Conservation (phyloP, 345 rosid genomes). For the Citrus cavaleriei region DNA sequence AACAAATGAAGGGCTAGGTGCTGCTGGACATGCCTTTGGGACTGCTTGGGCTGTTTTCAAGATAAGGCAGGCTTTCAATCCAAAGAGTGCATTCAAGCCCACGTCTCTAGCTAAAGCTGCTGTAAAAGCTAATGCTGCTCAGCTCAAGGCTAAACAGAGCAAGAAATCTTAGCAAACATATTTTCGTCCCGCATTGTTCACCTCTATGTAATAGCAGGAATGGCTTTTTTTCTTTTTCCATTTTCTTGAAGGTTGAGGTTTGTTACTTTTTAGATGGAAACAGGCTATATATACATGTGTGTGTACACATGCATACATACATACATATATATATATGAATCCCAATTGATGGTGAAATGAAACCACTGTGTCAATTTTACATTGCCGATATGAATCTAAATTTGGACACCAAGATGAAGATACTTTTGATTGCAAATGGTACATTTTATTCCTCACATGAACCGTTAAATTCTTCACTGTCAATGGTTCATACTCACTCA, state of each 20-base stretch:
- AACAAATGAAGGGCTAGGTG: slow-evolving; percentile 68
- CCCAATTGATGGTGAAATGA: neutral
- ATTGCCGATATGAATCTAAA: neutral
- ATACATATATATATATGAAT: too few species aligned
- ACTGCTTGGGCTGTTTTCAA: slow-evolving; percentile 96
- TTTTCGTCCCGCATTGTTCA: neutral
- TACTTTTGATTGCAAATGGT: neutral
- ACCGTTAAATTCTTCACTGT: neutral
- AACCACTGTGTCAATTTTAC: neutral
- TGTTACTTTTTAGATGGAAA: neutral
- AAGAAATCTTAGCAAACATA: neutral
- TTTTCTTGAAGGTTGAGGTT: neutral
- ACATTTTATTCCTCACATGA: neutral
- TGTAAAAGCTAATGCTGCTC: slow-evolving; percentile 37
- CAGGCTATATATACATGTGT: neutral
- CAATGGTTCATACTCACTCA: neutral
- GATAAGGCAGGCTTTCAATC: slow-evolving; percentile 81
- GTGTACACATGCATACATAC: neutral
- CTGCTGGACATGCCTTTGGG: slow-evolving; percentile 90
- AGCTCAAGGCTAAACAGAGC: slow-evolving; percentile 41
- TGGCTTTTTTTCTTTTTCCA: neutral
- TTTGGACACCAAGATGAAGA: neutral
- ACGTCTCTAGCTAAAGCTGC: slow-evolving; percentile 67
- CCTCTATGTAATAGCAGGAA: neutral
- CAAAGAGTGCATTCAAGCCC: slow-evolving; percentile 69